Percentiles rank a stretch among this genome's conserved stretches.
Evolutionary conservation across 2,329 filamentous ascomycete genomes (phyloP).

Genomic region (Fusarium continuum): DNA sequence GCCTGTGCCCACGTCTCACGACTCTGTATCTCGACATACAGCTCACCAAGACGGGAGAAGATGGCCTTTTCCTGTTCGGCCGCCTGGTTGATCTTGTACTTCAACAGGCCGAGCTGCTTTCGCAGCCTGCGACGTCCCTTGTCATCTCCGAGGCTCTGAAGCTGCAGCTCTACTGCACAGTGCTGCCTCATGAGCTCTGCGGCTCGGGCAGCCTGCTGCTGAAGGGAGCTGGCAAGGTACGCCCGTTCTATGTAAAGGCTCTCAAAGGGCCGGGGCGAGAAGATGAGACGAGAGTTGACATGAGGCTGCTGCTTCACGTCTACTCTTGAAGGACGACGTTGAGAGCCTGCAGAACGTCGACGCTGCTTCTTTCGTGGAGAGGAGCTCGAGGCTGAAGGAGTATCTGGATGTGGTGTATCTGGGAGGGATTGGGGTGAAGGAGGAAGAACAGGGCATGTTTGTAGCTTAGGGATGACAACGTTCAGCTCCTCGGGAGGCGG

Average conservation of each 20-base stretch:
- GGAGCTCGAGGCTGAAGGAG: background rate
- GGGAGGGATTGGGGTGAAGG: conserved; percentile 14
- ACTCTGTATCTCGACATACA: conserved; percentile 59
- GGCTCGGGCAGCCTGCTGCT: conserved; percentile 51
- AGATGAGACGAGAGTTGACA: conserved; percentile 32
- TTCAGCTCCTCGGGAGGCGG: conserved; percentile 29
- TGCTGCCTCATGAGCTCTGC: conserved; percentile 53
- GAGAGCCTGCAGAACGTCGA: conserved; percentile 23
- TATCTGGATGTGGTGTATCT: conserved; percentile 7
- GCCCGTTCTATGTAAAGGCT: conserved; percentile 57
- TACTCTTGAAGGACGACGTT: background rate
- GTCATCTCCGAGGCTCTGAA: conserved; percentile 36
- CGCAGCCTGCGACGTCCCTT: conserved; percentile 47
- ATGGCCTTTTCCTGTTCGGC: conserved; percentile 59
- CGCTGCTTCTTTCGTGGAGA: conserved; percentile 10
- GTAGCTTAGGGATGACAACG: conserved; percentile 8
- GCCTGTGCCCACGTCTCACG: conserved; percentile 51
- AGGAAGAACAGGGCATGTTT: conserved; percentile 9
- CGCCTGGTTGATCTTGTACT: conserved; percentile 54
- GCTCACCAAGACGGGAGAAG: conserved; percentile 57
- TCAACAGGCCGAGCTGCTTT: conserved; percentile 55
- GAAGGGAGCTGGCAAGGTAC: conserved; percentile 56
- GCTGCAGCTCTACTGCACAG: conserved; percentile 48
- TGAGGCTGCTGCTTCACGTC: conserved; percentile 7
- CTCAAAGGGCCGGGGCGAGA: conserved; percentile 53